Evolutionary conservation across 2,329 filamentous ascomycete genomes (phyloP).

Genomic region (Coniella vitis): DNA sequence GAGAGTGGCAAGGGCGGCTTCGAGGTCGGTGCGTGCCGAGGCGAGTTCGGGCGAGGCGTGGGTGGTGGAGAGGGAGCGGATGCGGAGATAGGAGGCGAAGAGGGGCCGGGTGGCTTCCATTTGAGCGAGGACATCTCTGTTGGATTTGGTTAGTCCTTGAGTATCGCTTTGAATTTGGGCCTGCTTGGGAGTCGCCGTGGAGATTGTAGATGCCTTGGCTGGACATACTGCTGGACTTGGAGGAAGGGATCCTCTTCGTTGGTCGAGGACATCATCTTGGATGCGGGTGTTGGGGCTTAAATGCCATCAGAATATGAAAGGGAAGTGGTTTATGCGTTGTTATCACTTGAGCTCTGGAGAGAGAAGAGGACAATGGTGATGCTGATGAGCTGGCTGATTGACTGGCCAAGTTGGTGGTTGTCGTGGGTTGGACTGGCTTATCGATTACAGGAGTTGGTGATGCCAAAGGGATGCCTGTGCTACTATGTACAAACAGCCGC

Average conservation of each 20-base stretch:
- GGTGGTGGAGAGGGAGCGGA: conserved; percentile 73
- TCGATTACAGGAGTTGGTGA: no score
- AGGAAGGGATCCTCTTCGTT: conserved; percentile 65
- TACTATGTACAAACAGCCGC: no score
- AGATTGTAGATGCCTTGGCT: background rate
- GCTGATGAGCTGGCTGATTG: background rate
- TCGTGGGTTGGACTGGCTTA: background rate
- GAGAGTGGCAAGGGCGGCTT: conserved; percentile 57
- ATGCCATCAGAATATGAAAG: conserved; percentile 3
- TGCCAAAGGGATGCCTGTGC: no score
- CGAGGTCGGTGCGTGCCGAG: conserved; percentile 65
- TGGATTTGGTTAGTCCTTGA: background rate
- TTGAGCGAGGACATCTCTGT: conserved; percentile 80
- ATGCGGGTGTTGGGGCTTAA: background rate
- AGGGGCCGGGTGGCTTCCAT: conserved; percentile 76
- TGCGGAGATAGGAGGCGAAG: conserved; percentile 92
- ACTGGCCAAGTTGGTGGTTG: no score
- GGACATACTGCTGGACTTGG: conserved; percentile 58
- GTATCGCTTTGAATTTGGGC: no score
- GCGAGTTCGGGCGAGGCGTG: conserved; percentile 76
- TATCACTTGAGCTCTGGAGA: background rate
- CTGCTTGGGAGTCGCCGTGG: no score
- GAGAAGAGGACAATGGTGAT: background rate
- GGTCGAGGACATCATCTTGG: conserved; percentile 59
- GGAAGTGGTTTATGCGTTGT: background rate